Percentiles rank a stretch among this genome's conserved stretches.
Evolutionary conservation across 148 eudicot species (phyloP).

Genomic region (Silene latifolia): DNA sequence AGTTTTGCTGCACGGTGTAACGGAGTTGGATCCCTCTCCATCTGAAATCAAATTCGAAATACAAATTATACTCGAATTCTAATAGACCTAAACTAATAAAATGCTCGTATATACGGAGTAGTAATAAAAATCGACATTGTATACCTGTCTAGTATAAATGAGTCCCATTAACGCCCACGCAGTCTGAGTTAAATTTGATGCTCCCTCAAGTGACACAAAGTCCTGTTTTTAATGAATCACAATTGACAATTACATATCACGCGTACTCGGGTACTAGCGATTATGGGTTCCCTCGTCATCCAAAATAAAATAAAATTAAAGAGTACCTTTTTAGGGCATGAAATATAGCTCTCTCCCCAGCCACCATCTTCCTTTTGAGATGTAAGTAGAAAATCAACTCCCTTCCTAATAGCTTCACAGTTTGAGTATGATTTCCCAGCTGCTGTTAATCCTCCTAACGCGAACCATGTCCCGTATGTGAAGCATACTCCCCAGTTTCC

Average conservation of each 20-base stretch:
- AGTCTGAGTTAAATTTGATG: constrained; percentile 44
- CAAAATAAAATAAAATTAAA: too few species aligned
- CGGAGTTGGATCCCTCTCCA: background rate
- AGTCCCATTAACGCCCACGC: constrained; percentile 50
- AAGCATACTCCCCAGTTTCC: constrained; percentile 51
- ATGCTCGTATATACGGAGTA: too few species aligned
- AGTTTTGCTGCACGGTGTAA: background rate
- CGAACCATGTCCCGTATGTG: constrained; percentile 49
- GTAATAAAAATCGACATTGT: too few species aligned
- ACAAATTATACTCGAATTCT: too few species aligned
- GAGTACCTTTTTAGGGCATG: constrained; percentile 42
- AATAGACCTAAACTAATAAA: too few species aligned
- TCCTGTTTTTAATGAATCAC: constrained; percentile 17
- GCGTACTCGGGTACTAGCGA: too few species aligned
- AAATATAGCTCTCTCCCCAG: constrained; percentile 56
- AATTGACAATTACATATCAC: background rate
- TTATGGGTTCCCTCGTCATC: too few species aligned
- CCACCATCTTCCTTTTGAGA: constrained; percentile 50
- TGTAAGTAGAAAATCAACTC: constrained; percentile 35
- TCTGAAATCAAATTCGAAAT: background rate
- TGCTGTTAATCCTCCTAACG: constrained; percentile 40
- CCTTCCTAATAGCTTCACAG: constrained; percentile 36
- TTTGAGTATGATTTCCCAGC: constrained; percentile 39
- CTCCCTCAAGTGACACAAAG: constrained; percentile 36
- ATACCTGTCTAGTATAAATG: constrained; percentile 36